phyloP scores from a whole-genome alignment of 192 early-diverging fungal species.

The Backusella australiensis region DNA sequence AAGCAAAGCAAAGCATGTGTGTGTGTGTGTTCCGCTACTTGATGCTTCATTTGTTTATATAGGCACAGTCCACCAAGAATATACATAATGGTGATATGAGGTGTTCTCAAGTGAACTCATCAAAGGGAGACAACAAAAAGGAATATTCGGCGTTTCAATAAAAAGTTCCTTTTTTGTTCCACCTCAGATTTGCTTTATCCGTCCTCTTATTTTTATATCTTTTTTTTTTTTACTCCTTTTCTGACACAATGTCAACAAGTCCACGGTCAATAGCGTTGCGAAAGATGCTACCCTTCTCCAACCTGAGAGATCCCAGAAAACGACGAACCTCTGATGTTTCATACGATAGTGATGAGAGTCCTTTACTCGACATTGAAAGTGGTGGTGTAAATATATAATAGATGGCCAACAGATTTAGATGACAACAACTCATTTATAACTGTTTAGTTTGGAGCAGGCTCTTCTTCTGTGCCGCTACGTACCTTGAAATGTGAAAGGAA shows the following conservation, averaged over 20 bases:
- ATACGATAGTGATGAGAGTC: constrained; percentile 8
- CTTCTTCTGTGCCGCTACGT: background rate
- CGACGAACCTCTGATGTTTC: constrained; percentile 7
- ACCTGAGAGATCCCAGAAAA: background rate
- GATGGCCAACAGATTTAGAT: background rate
- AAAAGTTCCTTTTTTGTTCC: background rate
- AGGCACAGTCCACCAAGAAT: too few relatives aligned
- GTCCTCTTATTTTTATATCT: background rate
- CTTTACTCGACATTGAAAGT: constrained; percentile 13
- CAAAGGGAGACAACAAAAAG: background rate
- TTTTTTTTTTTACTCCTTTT: background rate
- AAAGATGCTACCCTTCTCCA: constrained; percentile 14
- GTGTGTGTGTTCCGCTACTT: too few relatives aligned
- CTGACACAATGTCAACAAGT: constrained; percentile 9
- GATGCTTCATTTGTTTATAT: too few relatives aligned
- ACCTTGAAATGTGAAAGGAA: background rate
- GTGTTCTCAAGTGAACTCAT: too few relatives aligned
- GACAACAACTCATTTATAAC: background rate
- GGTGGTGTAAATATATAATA: constrained; percentile 11
- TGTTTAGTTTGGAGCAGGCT: background rate
- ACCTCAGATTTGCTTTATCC: background rate
- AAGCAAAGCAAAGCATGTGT: too few relatives aligned
- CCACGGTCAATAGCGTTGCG: constrained; percentile 10
- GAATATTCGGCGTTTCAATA: background rate
- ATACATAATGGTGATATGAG: too few relatives aligned